phyloP scores from a whole-genome alignment of 1,284 basidiomycete species.

The Cryptococcus neoformans region DNA sequence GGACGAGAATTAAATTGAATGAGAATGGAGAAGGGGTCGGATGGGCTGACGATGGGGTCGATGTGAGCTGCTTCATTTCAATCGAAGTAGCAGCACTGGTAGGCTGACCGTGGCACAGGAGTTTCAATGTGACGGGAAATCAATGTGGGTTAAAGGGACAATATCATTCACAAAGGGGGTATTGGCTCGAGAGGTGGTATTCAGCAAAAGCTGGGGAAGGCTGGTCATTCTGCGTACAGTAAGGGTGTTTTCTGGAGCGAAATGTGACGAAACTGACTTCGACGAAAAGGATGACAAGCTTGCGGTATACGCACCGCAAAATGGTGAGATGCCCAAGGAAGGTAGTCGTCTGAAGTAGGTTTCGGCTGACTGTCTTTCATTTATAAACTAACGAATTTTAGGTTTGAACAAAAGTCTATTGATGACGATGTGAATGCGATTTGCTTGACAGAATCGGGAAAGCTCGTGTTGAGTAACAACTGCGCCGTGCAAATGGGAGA shows the following conservation, averaged over 20 bases:
- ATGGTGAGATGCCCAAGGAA: too few relatives aligned
- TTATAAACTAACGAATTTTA: too few relatives aligned
- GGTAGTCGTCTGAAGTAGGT: too few relatives aligned
- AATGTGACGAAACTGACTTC: too few relatives aligned
- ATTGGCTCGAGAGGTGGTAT: conserved; percentile 11
- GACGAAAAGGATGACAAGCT: neutral
- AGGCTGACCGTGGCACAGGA: conserved; percentile 2
- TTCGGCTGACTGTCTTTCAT: too few relatives aligned
- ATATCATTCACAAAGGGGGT: conserved; percentile 1
- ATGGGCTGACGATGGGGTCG: conserved; percentile 21
- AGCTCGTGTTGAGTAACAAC: too few relatives aligned
- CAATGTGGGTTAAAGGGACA: conserved; percentile 21
- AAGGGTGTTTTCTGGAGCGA: too few relatives aligned
- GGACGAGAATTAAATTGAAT: conserved; percentile 25
- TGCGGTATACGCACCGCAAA: neutral
- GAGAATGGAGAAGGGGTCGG: conserved; percentile 32
- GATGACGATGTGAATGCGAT: too few relatives aligned
- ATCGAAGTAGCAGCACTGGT: neutral
- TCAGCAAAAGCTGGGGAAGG: conserved; percentile 17
- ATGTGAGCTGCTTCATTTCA: conserved; percentile 19
- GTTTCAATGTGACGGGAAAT: conserved; percentile 29
- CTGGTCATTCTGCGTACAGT: conserved; percentile 17
- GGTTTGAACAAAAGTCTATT: too few relatives aligned
- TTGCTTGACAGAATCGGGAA: too few relatives aligned
- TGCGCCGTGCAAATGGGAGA: too few relatives aligned